Percentiles rank a stretch among this genome's conserved stretches.
Conservation (phyloP, 352 stramenopile genomes). For the Pythium brachiatum region DNA sequence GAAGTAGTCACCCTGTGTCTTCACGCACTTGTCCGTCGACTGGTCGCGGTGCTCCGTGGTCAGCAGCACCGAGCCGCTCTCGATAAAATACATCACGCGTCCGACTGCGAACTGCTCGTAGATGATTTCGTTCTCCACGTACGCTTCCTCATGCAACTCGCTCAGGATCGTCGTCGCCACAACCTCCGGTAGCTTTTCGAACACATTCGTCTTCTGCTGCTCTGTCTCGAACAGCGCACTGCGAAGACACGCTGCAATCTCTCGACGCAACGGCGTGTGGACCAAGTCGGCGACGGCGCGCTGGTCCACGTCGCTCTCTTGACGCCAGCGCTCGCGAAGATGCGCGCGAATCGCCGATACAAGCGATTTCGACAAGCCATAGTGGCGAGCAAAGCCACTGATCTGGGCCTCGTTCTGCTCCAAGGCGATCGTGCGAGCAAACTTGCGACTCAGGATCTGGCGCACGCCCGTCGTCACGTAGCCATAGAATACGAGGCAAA, state of each 20-base stretch:
- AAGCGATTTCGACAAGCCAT: slow-evolving; percentile 20
- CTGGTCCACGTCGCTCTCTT: slow-evolving; percentile 24
- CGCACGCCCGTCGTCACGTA: slow-evolving; percentile 27
- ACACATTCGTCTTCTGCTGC: slow-evolving; percentile 9
- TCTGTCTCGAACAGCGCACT: slow-evolving; percentile 13
- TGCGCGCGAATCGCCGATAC: slow-evolving; percentile 13
- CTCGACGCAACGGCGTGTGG: slow-evolving; percentile 13
- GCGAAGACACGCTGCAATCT: slow-evolving; percentile 23
- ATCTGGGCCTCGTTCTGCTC: slow-evolving; percentile 24
- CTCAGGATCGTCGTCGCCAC: slow-evolving; percentile 19
- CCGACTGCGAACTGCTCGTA: slow-evolving; percentile 28
- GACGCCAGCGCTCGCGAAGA: slow-evolving; percentile 19
- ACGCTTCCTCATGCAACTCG: slow-evolving; percentile 26
- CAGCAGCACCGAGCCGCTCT: slow-evolving; percentile 23
- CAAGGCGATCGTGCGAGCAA: slow-evolving; percentile 19
- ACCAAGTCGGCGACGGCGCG: slow-evolving; percentile 7
- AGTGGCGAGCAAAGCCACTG: slow-evolving; percentile 17
- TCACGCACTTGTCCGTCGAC: slow-evolving; percentile 1
- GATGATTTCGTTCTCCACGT: slow-evolving; percentile 24
- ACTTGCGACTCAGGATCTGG: slow-evolving; percentile 27
- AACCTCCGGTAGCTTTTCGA: slow-evolving; percentile 20
- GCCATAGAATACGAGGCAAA: slow-evolving; percentile 32
- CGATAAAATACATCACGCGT: slow-evolving; percentile 30
- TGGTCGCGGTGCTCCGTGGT: slow-evolving; percentile 13
- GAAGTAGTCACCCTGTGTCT: slow-evolving; percentile 25